Evolutionary conservation across 768 basidiomycete genomes (phyloP), one percentile per base, ranked within the genome.

Genomic region (Leccinellum albellum): DNA sequence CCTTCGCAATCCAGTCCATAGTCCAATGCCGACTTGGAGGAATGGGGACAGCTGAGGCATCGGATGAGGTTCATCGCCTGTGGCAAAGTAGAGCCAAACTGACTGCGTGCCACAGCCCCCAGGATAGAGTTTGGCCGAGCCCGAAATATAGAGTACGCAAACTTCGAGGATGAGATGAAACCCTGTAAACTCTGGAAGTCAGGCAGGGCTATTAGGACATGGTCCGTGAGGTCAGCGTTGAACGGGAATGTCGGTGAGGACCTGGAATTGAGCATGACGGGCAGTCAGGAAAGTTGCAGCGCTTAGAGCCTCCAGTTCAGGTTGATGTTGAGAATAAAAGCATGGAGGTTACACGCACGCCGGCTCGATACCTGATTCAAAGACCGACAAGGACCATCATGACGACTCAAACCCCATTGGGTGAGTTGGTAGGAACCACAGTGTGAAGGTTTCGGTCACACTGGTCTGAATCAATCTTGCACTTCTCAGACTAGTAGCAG

Each of bases 141-240:
- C 29, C 62, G 63, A 55, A 68, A 76, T 45, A 72, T 54, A 3
- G 56, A 54, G 57, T 74, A 68, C 50, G 74, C 64, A n/a, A 60
- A 59, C 53, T 71, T 74, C 6, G 69, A 70, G 23, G 73, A 61
- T 31, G 65, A 62, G 35, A 73, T 62, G 33, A 61, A 61, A 42
- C 59, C 59, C 24, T 50, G 57, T 37, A 76, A 61, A 20, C 66
- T 65, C 6, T 60, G 33, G 35, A 74, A 74, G 56, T 73, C 63
- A 20, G 66, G 72, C 31, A 71, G 21, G 45, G 54, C 59, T 6
- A 40, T 60, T 26, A 76, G 59, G 24, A 76, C 61, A 53, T 60
- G 49, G 55, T 72, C 73, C 24, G 69, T 62, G 44, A 74, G 58
- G 47, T 77, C 74, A 61, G 66, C 62, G 32, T 73, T 49, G 15